These are phyloP conservation scores for Tetratostichococcus sp. DNA, from an alignment of 139 green algal species.

Conservation along the genomic window DNA sequence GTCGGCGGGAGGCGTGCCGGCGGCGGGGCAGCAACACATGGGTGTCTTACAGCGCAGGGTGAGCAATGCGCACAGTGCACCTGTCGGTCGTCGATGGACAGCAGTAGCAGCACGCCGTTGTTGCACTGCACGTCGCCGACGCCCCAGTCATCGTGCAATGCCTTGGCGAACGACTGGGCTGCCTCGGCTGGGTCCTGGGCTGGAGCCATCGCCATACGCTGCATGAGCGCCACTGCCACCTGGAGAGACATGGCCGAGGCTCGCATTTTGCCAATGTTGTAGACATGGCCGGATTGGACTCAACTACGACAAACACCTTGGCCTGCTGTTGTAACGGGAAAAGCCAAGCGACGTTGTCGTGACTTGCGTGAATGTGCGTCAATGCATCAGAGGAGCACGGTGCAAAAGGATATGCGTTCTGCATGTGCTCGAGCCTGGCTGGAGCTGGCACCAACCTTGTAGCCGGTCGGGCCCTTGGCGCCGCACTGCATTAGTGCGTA, in stretches of 20 bases:
- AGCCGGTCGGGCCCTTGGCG: constrained; percentile 21
- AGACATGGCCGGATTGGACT: no score
- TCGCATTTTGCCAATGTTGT: no score
- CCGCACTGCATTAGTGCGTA: constrained; percentile 24
- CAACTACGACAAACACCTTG: no score
- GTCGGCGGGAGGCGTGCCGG: no score
- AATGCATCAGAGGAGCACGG: not conserved
- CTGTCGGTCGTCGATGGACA: constrained; percentile 55
- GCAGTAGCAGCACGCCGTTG: constrained; percentile 63
- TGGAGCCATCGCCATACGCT: constrained; percentile 22
- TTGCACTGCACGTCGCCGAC: constrained; percentile 55
- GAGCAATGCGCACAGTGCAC: constrained; percentile 8
- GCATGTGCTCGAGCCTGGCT: no score
- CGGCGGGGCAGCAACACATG: no score
- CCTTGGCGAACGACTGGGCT: constrained; percentile 40
- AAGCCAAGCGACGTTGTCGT: no score
- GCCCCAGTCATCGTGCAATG: constrained; percentile 58
- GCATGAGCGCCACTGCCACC: constrained; percentile 58
- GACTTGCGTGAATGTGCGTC: not conserved
- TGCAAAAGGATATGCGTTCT: no score
- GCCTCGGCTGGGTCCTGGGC: not conserved
- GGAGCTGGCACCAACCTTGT: constrained; percentile 2
- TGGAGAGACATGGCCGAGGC: no score
- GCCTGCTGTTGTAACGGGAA: no score
- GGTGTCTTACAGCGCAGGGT: no score